Evolutionary conservation across 2,329 filamentous ascomycete genomes (phyloP).

Genomic region (Capronia coronata): DNA sequence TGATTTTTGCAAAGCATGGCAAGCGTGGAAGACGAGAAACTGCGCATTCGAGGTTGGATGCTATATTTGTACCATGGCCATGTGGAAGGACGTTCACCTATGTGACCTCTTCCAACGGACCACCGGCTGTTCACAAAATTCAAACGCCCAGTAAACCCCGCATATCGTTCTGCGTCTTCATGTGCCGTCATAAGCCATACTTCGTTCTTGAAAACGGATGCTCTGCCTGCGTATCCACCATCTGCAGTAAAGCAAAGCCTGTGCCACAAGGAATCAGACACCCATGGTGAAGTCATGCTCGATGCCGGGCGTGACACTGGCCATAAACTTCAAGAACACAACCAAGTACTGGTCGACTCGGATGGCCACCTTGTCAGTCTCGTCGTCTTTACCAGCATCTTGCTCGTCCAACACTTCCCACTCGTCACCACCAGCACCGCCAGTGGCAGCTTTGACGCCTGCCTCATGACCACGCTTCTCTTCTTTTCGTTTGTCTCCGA

Average conservation of each 20-base stretch:
- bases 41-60: too few relatives aligned
- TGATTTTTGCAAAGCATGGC: not conserved
- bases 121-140: not conserved
- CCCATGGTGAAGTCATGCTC: conserved; percentile 98
- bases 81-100: too few relatives aligned
- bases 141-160: not conserved
- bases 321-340: conserved; percentile 60
- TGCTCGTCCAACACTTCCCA: conserved; percentile 55
- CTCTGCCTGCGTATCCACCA: too few relatives aligned
- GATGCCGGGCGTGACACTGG: conserved; percentile 89
- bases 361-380: conserved; percentile 42
- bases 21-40: too few relatives aligned
- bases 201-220: not conserved
- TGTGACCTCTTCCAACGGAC: not conserved
- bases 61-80: too few relatives aligned
- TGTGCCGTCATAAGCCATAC: not conserved
- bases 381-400: conserved; percentile 45
- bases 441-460: conserved; percentile 34
- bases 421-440: conserved; percentile 48
- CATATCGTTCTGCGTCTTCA: not conserved
- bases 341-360: conserved; percentile 48
- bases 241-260: too few relatives aligned
- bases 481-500: conserved; percentile 26
- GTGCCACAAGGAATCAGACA: too few relatives aligned
- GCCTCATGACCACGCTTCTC: conserved; percentile 37